These are phyloP conservation scores for Mortierella sp. DNA, from an alignment of 371 early-diverging fungal species.

Conservation along the genomic window DNA sequence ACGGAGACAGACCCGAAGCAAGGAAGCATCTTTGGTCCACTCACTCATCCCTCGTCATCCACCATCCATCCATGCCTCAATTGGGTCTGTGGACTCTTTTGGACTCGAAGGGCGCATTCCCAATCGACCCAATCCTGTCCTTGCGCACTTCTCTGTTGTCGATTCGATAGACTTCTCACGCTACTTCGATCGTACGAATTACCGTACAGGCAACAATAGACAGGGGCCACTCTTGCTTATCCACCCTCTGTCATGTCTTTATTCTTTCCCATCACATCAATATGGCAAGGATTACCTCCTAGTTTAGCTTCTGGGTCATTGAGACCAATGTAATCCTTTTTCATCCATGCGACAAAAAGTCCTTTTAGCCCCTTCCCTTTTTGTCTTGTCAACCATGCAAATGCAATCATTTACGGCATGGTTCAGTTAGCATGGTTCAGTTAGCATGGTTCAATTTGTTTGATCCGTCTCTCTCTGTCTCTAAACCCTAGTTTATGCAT, in stretches of 20 bases:
- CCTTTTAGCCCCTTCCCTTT: too few species aligned
- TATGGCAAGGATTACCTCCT: background rate
- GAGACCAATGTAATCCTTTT: background rate
- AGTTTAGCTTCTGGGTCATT: too few species aligned
- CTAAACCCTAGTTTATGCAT: too few species aligned
- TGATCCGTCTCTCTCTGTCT: too few species aligned
- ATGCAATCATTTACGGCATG: too few species aligned
- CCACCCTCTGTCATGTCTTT: background rate
- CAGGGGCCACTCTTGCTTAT: background rate
- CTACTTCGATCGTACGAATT: too few species aligned
- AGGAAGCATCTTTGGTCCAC: background rate
- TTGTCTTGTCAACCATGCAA: too few species aligned
- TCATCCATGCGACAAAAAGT: too few species aligned
- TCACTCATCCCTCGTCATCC: too few species aligned
- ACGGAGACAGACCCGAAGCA: slow-evolving; percentile 6
- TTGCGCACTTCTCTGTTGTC: background rate
- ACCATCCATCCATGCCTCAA: background rate
- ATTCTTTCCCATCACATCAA: background rate
- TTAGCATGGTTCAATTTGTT: too few species aligned
- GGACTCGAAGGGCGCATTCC: background rate
- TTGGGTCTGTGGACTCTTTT: background rate
- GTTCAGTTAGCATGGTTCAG: too few species aligned
- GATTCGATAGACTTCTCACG: background rate
- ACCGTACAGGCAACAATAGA: background rate
- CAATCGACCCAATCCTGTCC: slow-evolving; percentile 4